Base-by-base conservation (phyloP, 179 eudicot genomes). In the Actinidia chinensis region DNA sequence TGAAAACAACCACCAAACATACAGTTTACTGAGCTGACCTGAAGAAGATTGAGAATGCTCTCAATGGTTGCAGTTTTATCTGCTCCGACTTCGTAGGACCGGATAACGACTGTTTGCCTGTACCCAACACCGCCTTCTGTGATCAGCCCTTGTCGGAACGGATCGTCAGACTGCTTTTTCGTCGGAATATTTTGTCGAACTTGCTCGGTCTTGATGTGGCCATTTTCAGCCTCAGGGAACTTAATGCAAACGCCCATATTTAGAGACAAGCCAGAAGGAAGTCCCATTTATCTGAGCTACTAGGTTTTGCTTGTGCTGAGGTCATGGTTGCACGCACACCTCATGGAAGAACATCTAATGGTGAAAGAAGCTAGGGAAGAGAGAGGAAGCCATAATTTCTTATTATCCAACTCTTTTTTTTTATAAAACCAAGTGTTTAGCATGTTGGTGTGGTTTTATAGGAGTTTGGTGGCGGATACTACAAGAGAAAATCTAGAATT, bases 41-140 rank as follows among this genome's bases (percentile, higher is more conserved):
- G 90, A 68, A 86, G 89, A 58, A 85, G 81, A 72, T 84, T 86
- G 47, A 90, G 85, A 23, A 90, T 79, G 79, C 84, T 85, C 73
- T 87, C 91, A 13, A 87, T 68, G 0, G 93, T 86, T 18, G 87
- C 87, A 15, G 85, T 85, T 65, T 84, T 85, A 56, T 90, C 90
- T 14, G 84, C 78, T 4, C 90, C 93, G 58, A 90, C 83, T 75
- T 90, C 93, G 76, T 84, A 90, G 8, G 93, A 87, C 50, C 93
- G 79, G n/a, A 87, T 81, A 4, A 81, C 87, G 10, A 90, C 75
- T 2, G 84, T 85, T 42, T 90, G 91, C 46, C 83, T 77, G 43
- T 83, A 90, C 0, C 85, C 87, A 23, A 82, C 84, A 0, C 86
- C 83, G 15, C 81, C 90, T 43, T 83, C 84, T 3, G 76, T 73